A percentile compares a stretch with the other conserved stretches of the same genome.
Evolutionary conservation across 306 rosid species (phyloP).

Genomic region (Arachis hypogaea): DNA sequence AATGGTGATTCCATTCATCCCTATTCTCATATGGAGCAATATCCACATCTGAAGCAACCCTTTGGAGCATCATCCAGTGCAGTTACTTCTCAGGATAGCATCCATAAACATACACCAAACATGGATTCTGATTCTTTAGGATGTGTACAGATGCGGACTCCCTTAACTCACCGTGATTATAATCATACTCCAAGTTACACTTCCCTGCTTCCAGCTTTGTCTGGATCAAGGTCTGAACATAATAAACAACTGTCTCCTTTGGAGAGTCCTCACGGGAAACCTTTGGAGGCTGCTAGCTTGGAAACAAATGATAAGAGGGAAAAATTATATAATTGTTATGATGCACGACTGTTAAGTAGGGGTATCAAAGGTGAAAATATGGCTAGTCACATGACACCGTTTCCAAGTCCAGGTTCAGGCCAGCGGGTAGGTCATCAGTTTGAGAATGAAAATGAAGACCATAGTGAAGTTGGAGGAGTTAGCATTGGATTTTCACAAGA

Average conservation of each 20-base stretch:
- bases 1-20: conserved; percentile 44
- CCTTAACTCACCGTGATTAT: conserved; percentile 37
- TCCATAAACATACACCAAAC: conserved; percentile 40
- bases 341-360: conserved; percentile 42
- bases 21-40: conserved; percentile 35
- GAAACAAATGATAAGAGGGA: conserved; percentile 43
- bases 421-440: conserved; percentile 45
- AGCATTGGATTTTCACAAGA: conserved; percentile 54
- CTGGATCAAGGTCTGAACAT: conserved; percentile 46
- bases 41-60: conserved; percentile 41
- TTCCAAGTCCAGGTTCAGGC: conserved; percentile 37
- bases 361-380: conserved; percentile 40
- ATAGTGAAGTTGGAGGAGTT: conserved; percentile 56
- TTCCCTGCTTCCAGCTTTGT: conserved; percentile 41
- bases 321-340: conserved; percentile 27
- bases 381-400: conserved; percentile 34
- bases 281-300: conserved; percentile 41
- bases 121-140: conserved; percentile 38
- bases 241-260: conserved; percentile 40
- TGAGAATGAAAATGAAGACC: conserved; percentile 59
- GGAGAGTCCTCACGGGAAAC: conserved; percentile 42
- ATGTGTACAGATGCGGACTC: conserved; percentile 33
- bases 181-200: conserved; percentile 36
- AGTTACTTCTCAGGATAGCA: conserved; percentile 38
- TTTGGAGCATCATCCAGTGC: conserved; percentile 41